Evolutionary conservation across 257 asterid species (phyloP), one percentile per base, ranked within the genome.

Genomic region (Nicotiana attenuata): DNA sequence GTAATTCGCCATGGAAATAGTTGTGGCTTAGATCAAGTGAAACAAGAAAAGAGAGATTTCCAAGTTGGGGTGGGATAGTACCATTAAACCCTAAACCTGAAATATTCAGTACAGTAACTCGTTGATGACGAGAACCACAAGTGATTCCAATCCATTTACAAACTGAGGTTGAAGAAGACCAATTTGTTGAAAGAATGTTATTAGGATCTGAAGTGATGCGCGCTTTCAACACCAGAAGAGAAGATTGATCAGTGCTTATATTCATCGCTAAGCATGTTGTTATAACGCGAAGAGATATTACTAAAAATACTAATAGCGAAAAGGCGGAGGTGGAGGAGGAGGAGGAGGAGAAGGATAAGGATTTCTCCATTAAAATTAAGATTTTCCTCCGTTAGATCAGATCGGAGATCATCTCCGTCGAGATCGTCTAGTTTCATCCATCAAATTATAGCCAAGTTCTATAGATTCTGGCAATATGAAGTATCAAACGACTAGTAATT

Each of bases 71-170:
- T 3, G 92, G 80, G 19, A 89, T 78, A 1, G 17, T 71, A 5
- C 88, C 90, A 0, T 71, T 26, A 15, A 89, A 86, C 11, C 78
- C 83, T 87, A 85, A 80, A 59, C 63, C 28, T 3, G 88, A 83
- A 17, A 89, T 19, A 19, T 85, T 77, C 3, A 89, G 13, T 38
- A 84, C 84, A 8, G 82, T 77, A 16, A 88, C 84, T 57, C 90
- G 28, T 10, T 22, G 79, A 81, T 88, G 88, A 56, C 76, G 87
- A n/a, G 81, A 50, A 22, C 81, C 78, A 68, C 90, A 89, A 33
- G 84, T 85, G 28, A 89, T 57, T 3, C 90, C 89, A 22, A 78
- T 73, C 90, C 90, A 83, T 31, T 15, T 65, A 71, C 91, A 89
- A 17, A 84, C 28, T 26, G 81, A 53, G 52, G 77, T 71, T 14